These are phyloP conservation scores for Hydnum rufescens DNA, from an alignment of 768 basidiomycete species.

Conservation along the genomic window DNA sequence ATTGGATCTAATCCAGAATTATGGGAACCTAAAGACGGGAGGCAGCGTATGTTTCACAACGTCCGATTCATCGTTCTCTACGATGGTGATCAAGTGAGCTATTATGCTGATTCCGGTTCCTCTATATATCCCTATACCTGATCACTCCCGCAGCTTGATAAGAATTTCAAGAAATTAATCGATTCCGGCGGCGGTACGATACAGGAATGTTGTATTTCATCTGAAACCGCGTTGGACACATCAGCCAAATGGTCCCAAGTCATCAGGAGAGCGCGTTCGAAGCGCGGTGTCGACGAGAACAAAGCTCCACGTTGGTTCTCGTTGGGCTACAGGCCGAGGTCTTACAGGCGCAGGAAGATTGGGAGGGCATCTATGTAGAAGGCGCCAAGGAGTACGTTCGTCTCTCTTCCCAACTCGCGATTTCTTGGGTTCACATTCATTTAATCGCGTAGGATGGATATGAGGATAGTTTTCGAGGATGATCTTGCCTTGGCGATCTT, in stretches of 20 bases:
- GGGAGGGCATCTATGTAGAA: neutral
- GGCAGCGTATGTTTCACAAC: neutral
- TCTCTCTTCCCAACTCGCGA: neutral
- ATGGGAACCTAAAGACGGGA: neutral
- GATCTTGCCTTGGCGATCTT: neutral
- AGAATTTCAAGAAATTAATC: neutral
- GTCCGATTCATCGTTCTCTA: neutral
- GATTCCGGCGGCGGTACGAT: neutral
- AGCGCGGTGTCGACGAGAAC: neutral
- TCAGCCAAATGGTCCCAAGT: neutral
- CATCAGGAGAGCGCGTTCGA: neutral
- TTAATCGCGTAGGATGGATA: neutral
- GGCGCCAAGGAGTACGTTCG: neutral
- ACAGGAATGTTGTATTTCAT: neutral
- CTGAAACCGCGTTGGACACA: neutral
- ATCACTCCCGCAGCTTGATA: neutral
- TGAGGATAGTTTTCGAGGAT: neutral
- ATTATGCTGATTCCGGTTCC: neutral
- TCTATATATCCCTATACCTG: neutral
- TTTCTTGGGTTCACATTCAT: neutral
- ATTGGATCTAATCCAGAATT: neutral
- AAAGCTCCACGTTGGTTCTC: neutral
- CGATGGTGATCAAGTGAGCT: neutral
- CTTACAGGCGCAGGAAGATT: neutral
- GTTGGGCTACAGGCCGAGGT: neutral